Evolutionary conservation across 2,329 filamentous ascomycete genomes (phyloP).

Genomic region (Elsinoe ampelina): DNA sequence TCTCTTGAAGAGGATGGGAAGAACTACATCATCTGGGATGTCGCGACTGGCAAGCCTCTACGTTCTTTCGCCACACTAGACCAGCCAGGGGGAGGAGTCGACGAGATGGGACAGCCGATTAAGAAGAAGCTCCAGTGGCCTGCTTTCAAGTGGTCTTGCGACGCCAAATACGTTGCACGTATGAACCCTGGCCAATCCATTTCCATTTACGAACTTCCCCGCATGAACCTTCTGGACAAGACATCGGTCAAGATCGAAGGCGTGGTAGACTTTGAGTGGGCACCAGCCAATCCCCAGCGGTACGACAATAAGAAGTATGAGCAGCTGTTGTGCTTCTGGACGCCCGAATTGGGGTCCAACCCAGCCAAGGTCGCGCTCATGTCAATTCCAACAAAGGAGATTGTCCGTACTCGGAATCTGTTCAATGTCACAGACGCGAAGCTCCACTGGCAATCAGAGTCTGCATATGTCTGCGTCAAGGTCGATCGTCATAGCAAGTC

Average conservation of each 20-base stretch:
- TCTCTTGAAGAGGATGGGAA: conserved; percentile 87
- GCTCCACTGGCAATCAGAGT: conserved; percentile 97
- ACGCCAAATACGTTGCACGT: conserved; percentile 93
- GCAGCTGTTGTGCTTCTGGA: conserved; percentile 98
- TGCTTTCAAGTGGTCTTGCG: conserved; percentile 97
- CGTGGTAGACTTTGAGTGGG: conserved; percentile 97
- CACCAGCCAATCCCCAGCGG: conserved; percentile 69
- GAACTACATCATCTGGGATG: conserved; percentile 98
- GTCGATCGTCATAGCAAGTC: conserved; percentile 98
- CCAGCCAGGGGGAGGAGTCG: conserved; percentile 51
- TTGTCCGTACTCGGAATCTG: conserved; percentile 87
- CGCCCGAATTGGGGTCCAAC: conserved; percentile 94
- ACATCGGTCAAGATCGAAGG: conserved; percentile 92
- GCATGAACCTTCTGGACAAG: conserved; percentile 86
- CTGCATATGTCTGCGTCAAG: conserved; percentile 92
- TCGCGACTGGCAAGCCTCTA: conserved; percentile 78
- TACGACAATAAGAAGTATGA: conserved; percentile 87
- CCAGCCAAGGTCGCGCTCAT: conserved; percentile 95
- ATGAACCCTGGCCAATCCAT: conserved; percentile 83
- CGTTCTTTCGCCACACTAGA: conserved; percentile 92
- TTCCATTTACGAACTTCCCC: conserved; percentile 79
- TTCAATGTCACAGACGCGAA: conserved; percentile 98
- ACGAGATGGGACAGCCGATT: conserved; percentile 53
- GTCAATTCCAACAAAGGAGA: conserved; percentile 89
- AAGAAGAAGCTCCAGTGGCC: conserved; percentile 98